phyloP scores from a whole-genome alignment of 495 filamentous ascomycete species.

The Cenococcum geophilum region DNA sequence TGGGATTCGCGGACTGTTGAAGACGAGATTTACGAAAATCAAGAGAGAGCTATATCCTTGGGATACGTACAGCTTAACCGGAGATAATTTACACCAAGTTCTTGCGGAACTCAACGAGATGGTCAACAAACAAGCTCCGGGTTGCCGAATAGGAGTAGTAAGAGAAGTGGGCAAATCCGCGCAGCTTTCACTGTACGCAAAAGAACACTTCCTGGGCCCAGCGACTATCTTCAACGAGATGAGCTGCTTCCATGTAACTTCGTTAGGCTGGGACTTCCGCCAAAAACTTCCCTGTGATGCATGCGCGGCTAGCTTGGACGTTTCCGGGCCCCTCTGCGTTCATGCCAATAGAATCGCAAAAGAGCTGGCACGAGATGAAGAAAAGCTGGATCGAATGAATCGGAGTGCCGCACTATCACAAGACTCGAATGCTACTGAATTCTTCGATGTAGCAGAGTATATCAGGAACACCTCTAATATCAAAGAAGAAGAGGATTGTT shows the following conservation, averaged over 20 bases:
- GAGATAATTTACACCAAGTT: constrained; percentile 2
- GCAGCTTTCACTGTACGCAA: not conserved
- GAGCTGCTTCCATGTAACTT: constrained; percentile 3
- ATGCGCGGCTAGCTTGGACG: not conserved
- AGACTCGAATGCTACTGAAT: not conserved
- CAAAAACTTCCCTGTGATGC: not conserved
- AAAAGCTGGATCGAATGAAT: not conserved
- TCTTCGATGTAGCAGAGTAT: not conserved
- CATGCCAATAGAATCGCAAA: not conserved
- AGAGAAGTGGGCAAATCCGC: not conserved
- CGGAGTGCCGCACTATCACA: not conserved
- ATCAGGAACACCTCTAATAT: not conserved
- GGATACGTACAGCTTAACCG: constrained; percentile 13
- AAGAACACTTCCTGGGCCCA: not conserved
- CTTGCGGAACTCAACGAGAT: constrained; percentile 1
- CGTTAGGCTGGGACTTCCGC: not conserved
- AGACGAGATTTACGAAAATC: constrained; percentile 20
- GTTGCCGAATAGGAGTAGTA: not conserved
- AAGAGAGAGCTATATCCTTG: constrained; percentile 28
- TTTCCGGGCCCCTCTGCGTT: not conserved
- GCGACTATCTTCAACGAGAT: not conserved
- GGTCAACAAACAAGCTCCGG: not conserved
- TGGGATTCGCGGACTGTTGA: constrained; percentile 8
- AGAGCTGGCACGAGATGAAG: not conserved
- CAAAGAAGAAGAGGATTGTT: too few species aligned